Evolutionary conservation across 805 yeast species (phyloP), one percentile per base, ranked within the genome.

Genomic region (Kluyveromyces nonfermentans): DNA sequence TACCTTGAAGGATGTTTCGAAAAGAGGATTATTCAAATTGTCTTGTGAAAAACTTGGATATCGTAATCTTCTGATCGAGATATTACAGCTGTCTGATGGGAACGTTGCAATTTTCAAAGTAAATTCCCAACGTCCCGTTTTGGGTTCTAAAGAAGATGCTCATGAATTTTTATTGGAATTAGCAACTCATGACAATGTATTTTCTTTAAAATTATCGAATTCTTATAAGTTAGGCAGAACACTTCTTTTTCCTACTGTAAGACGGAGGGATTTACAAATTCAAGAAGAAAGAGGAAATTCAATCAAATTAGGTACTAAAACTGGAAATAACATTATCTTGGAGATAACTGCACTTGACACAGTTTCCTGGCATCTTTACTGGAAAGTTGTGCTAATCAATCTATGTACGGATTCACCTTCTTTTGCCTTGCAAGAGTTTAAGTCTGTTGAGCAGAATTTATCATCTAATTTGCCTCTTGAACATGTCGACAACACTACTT

Each of bases 41-140:
- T 43, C 53, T 8, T 21, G 47, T n/a, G 37, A 41, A 4, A 56
- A 50, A 43, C 46, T 53, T 20, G 45, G 47, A 4, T 46, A 45
- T 30, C 41, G 51, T 6, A 46, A 50, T 19, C 16, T 47, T 19
- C 33, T 54, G 21, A 57, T 60, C 1, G 65, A 62, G 40, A 33
- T 59, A 3, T 42, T 50, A n/a, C 55, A 56, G 35, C 50, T 60
- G 20, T 21, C 42, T n/a, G 53, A 44, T 34, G 60, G 59, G 3
- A 55, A 51, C 25, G 19, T 60, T 30, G 62, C 61, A 4, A 49
- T 62, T 5, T 56, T 59, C 37, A 53, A 50, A 34, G 50, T 59
- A 6, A 52, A 52, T 37, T 47, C 55, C 7, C 56, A 55, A 3
- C 44, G 47, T 15, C 22, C 50, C 40, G 48, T 57, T 18, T 33